phyloP scores from a whole-genome alignment of 305 asterid genomes.

The Coffea humblotiana region DNA sequence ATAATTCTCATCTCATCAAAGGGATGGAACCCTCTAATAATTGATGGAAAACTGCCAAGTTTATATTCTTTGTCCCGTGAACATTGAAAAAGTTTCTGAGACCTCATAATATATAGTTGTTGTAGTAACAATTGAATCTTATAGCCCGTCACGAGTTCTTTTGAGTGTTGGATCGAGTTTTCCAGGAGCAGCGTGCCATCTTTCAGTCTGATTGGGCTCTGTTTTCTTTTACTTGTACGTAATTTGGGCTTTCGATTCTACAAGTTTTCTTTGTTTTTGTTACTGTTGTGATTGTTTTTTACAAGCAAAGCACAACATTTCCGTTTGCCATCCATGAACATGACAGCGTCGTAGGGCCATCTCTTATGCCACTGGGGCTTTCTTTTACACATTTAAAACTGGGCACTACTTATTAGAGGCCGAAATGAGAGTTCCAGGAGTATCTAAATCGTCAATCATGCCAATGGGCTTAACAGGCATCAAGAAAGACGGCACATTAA shows the following conservation, averaged over 20 bases:
- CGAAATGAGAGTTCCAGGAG: neutral
- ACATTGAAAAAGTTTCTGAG: too few relatives aligned
- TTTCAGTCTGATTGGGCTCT: neutral
- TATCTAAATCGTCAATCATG: neutral
- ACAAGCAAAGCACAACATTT: too few relatives aligned
- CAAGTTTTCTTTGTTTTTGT: too few relatives aligned
- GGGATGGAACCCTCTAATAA: neutral
- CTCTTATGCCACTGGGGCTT: too few relatives aligned
- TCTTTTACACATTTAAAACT: neutral
- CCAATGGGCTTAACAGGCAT: neutral
- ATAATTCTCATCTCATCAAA: too few relatives aligned
- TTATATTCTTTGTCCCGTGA: neutral
- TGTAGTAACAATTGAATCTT: too few relatives aligned
- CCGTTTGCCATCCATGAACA: too few relatives aligned
- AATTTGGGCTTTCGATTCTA: neutral
- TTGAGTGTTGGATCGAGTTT: neutral
- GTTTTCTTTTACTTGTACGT: neutral
- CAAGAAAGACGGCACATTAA: neutral
- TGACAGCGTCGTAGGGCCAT: neutral
- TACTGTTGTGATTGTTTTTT: too few relatives aligned
- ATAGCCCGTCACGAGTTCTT: neutral
- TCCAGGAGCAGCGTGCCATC: rapidly evolving
- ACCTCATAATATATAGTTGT: too few relatives aligned
- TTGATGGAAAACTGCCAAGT: neutral
- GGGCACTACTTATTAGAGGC: neutral